phyloP scores from a whole-genome alignment of 2,329 filamentous ascomycete genomes.

The Penicillium sumatraense region DNA sequence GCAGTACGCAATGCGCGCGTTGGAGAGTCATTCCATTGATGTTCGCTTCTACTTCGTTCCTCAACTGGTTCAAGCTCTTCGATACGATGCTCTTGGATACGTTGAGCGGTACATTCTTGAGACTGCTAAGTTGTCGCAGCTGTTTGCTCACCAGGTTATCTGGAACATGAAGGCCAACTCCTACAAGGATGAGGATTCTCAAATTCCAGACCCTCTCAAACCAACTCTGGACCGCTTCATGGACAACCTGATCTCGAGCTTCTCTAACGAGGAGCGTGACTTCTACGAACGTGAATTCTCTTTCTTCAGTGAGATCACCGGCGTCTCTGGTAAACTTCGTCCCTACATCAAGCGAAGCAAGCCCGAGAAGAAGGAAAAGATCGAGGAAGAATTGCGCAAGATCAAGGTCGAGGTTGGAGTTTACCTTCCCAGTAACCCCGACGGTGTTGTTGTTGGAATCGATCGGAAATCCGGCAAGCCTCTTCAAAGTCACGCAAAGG shows the following conservation, averaged over 20 bases:
- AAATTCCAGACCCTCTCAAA: slow-evolving; percentile 88
- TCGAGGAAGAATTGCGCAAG: slow-evolving; percentile 95
- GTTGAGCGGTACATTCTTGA: slow-evolving; percentile 96
- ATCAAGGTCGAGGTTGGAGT: slow-evolving; percentile 97
- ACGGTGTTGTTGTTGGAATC: slow-evolving; percentile 96
- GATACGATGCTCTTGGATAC: slow-evolving; percentile 91
- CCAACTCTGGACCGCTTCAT: slow-evolving; percentile 91
- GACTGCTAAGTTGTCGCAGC: slow-evolving; percentile 94
- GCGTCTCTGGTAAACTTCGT: slow-evolving; percentile 92
- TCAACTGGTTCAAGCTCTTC: slow-evolving; percentile 92
- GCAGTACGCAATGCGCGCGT: slow-evolving; percentile 93
- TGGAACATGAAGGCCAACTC: slow-evolving; percentile 99
- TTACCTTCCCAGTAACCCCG: slow-evolving; percentile 95
- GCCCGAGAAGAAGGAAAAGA: slow-evolving; percentile 98
- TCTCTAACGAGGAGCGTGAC: slow-evolving; percentile 74
- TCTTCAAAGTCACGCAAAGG: slow-evolving; percentile 95
- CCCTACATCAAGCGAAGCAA: slow-evolving; percentile 91
- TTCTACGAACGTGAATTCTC: slow-evolving; percentile 95
- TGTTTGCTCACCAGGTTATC: slow-evolving; percentile 99
- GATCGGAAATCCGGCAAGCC: slow-evolving; percentile 98
- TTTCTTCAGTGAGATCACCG: slow-evolving; percentile 98
- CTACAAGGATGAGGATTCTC: slow-evolving; percentile 93
- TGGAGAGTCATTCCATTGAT: slow-evolving; percentile 94
- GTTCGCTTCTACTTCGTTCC: slow-evolving; percentile 99
- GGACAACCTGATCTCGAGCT: slow-evolving; percentile 79